phyloP scores from a whole-genome alignment of 139 green algal species.

The Closterium sp. region DNA sequence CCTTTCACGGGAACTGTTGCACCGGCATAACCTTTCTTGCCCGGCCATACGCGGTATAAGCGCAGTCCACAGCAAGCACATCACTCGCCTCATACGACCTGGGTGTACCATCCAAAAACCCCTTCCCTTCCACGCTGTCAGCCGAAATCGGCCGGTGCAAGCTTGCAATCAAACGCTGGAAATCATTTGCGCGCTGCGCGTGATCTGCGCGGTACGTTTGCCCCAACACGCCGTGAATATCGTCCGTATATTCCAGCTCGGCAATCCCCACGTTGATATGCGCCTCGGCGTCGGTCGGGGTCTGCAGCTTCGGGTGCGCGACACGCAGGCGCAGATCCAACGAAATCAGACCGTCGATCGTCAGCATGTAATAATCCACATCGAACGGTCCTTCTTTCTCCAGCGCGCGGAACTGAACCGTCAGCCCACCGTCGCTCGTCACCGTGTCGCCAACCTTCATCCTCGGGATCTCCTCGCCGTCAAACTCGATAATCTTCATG shows the following conservation, averaged over 20 bases:
- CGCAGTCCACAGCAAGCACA: background rate
- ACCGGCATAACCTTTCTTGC: too few species aligned
- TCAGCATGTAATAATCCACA: background rate
- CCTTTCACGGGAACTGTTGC: too few species aligned
- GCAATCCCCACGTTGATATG: too few species aligned
- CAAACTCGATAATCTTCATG: background rate
- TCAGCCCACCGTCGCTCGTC: background rate
- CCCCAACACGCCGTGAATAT: slow-evolving; percentile 7
- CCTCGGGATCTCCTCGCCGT: background rate
- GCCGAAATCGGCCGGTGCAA: background rate
- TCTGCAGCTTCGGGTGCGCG: slow-evolving; percentile 2
- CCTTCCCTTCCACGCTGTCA: background rate
- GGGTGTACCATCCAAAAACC: slow-evolving; percentile 26
- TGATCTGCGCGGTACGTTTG: slow-evolving; percentile 18
- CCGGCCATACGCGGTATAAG: too few species aligned
- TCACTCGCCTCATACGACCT: background rate
- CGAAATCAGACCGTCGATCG: slow-evolving; percentile 7
- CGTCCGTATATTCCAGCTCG: background rate
- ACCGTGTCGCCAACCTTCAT: background rate
- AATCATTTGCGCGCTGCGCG: background rate
- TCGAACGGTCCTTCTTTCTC: background rate
- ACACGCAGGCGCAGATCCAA: background rate
- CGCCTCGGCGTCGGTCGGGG: too few species aligned
- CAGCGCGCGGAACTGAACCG: background rate
- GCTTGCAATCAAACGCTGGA: background rate